These are phyloP conservation scores for Solioccasus polychromus DNA, from an alignment of 768 basidiomycete genomes.

Conservation along the genomic window DNA sequence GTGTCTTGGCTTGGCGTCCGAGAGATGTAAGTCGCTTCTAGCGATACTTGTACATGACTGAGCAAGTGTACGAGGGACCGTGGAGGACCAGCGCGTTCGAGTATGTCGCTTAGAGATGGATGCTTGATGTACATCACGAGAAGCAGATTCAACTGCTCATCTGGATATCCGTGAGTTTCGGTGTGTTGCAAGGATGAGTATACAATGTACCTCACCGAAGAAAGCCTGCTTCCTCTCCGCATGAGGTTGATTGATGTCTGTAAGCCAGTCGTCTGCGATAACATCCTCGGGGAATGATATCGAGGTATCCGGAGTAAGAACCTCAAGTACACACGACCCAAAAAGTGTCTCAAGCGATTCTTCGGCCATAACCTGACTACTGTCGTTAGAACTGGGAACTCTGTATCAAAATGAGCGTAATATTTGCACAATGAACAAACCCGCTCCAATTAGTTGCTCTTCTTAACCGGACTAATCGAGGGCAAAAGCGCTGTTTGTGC, in stretches of 20 bases:
- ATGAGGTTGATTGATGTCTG: conserved; percentile 37
- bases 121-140: conserved; percentile 37
- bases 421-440: background rate
- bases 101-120: conserved; percentile 32
- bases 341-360: conserved; percentile 65
- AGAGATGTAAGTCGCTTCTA: conserved; percentile 81
- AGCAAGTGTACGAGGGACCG: conserved; percentile 54
- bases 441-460: no score
- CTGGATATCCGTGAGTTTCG: conserved; percentile 33
- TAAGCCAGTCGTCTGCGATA: conserved; percentile 55
- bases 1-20: conserved; percentile 37
- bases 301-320: conserved; percentile 65
- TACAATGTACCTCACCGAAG: conserved; percentile 55
- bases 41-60: conserved; percentile 68
- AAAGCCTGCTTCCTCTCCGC: conserved; percentile 65
- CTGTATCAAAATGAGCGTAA: background rate
- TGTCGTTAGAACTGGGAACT: background rate
- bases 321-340: conserved; percentile 52
- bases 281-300: conserved; percentile 53
- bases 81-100: conserved; percentile 28
- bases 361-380: conserved; percentile 18
- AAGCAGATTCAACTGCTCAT: conserved; percentile 54
- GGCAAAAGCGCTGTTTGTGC: conserved; percentile 6
- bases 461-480: no score
- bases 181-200: conserved; percentile 4